Evolutionary conservation across 805 yeast species (phyloP), one percentile per base, ranked within the genome.

Genomic region (Geotrichum ghanense): DNA sequence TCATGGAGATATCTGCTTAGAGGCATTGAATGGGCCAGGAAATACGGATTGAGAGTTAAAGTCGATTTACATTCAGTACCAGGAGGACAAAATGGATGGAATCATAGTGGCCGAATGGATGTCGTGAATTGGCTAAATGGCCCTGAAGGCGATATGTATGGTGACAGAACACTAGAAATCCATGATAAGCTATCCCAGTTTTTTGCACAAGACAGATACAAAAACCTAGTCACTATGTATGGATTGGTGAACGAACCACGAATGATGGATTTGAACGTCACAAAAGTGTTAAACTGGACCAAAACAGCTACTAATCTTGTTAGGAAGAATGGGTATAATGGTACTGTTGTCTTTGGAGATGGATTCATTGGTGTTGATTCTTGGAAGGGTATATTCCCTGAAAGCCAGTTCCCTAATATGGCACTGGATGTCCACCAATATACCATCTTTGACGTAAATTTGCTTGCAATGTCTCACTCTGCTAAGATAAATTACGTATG

Each of bases 61-160:
- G 65, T 85, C 45, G 94, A 85, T 57, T 63, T 85, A 46, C 95
- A 85, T 56, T 88, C 92, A 12, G 80, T 74, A 9, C 92, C 94
- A 4, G 92, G 90, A 1, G 80, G 89, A 1, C 94, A 85, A 58
- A 85, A 85, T 61, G 94, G 94, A 12, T 84, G 84, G 67, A 90
- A 84, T 57, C 85, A 84, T 56, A 78, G 86, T 5, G 95, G 95
- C 1, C 63, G 73, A 23, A 69, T 88, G 56, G 77, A 70, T 45
- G 58, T 56, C 22, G 60, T 66, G 31, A 48, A 46, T 10, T 63
- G 75, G 61, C 58, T 72, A 24, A 73, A 70, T 41, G 71, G 74
- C 47, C 61, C 63, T 9, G 73, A 76, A 51, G 71, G 76, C 25
- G 61, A 67, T n/a, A 55, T 77, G 20, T 58, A 51, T 46, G 65